Conservation (phyloP, 176 grass and related monocot genomes). For the Pontederia crassipes region DNA sequence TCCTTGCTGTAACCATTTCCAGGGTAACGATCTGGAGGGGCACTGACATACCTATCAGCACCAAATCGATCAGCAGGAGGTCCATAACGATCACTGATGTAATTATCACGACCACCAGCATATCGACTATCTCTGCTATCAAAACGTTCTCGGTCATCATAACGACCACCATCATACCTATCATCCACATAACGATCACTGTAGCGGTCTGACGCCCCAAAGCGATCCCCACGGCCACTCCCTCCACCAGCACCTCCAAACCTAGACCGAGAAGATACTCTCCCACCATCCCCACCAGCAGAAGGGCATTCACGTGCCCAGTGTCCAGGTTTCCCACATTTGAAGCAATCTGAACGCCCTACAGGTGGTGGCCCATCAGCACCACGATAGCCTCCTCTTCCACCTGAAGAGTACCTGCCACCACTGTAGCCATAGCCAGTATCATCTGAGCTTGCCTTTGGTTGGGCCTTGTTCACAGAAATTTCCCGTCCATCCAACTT, state of each 20-base stretch:
- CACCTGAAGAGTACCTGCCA: slow-evolving; percentile 33
- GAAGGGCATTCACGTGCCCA: slow-evolving; percentile 61
- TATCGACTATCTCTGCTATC: slow-evolving; percentile 49
- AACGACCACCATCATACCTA: slow-evolving; percentile 46
- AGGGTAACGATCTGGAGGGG: slow-evolving; percentile 40
- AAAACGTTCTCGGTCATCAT: slow-evolving; percentile 45
- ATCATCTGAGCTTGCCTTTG: slow-evolving; percentile 53
- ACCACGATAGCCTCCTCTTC: slow-evolving; percentile 69
- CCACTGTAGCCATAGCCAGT: slow-evolving; percentile 36
- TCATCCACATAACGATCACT: slow-evolving; percentile 53
- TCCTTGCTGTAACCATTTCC: slow-evolving; percentile 67
- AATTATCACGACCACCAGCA: slow-evolving; percentile 34
- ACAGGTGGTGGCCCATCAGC: slow-evolving; percentile 46
- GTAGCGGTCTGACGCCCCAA: slow-evolving; percentile 75
- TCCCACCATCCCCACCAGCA: slow-evolving; percentile 36
- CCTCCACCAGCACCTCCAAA: slow-evolving; percentile 31
- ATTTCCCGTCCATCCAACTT: slow-evolving; percentile 58
- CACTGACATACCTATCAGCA: slow-evolving; percentile 57
- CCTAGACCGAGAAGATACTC: slow-evolving; percentile 42
- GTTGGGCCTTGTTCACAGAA: slow-evolving; percentile 68
- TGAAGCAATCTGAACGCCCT: slow-evolving; percentile 45
- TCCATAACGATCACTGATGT: slow-evolving; percentile 14
- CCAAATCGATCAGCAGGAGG: slow-evolving; percentile 64
- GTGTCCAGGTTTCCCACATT: slow-evolving; percentile 60
- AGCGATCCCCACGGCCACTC: slow-evolving; percentile 48